Conservation (phyloP, 2,329 filamentous ascomycete genomes). For the Aaosphaeria arxii region DNA sequence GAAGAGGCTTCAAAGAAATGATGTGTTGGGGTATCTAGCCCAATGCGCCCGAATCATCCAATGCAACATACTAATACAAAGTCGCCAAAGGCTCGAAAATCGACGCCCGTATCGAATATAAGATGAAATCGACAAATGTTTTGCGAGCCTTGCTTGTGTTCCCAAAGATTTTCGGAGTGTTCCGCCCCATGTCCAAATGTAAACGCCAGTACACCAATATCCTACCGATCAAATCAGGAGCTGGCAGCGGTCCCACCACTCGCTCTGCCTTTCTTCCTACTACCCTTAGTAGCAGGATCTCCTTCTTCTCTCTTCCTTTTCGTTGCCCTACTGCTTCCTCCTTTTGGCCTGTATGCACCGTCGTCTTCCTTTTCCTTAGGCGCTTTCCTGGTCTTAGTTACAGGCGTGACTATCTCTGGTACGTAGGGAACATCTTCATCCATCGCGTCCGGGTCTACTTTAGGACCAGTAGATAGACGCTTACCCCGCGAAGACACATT, state of each 20-base stretch:
- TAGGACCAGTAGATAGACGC: slow-evolving; percentile 33
- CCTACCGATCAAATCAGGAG: not conserved
- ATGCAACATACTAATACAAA: too few species aligned
- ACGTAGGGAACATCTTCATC: slow-evolving; percentile 40
- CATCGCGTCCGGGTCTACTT: slow-evolving; percentile 32
- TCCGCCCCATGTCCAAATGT: too few species aligned
- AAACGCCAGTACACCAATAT: too few species aligned
- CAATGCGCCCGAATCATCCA: too few species aligned
- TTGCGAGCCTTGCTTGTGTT: too few species aligned
- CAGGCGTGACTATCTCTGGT: slow-evolving; percentile 23
- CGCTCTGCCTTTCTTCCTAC: slow-evolving; percentile 31
- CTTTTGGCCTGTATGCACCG: slow-evolving; percentile 48
- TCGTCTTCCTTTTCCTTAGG: slow-evolving; percentile 37
- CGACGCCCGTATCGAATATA: too few species aligned
- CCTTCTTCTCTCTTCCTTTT: slow-evolving; percentile 45
- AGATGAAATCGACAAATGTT: too few species aligned
- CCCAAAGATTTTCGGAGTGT: too few species aligned
- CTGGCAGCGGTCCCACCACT: slow-evolving; percentile 12
- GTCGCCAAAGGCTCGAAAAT: too few species aligned
- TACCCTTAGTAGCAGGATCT: slow-evolving; percentile 24
- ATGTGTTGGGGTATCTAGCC: too few species aligned
- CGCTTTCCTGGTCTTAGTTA: slow-evolving; percentile 31
- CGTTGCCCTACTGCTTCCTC: slow-evolving; percentile 40
- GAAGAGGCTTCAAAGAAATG: too few species aligned
- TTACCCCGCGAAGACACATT: slow-evolving; percentile 28